Evolutionary conservation across 108 stramenopile genomes (phyloP), one percentile per base, ranked within the genome.

Genomic region (Pseudonitzschia multistriata): DNA sequence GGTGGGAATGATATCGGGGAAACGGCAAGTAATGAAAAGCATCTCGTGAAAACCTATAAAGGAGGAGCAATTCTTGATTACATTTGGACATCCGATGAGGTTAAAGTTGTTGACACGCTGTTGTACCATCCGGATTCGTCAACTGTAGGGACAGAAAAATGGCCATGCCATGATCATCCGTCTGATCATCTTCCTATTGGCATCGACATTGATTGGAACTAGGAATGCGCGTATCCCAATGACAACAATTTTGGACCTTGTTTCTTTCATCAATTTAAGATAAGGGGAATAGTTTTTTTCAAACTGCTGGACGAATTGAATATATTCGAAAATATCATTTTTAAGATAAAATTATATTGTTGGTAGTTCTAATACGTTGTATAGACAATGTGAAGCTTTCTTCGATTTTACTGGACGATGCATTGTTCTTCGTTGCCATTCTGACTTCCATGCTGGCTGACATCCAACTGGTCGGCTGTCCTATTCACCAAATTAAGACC

Each of bases 111-210:
- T 29, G 52, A 70, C 10, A 69, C 72, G 13, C 37, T 78, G 36
- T 27, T 66, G 22, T 53, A 49, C 50, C 66, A 67, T n/a, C 67
- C 67, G 3, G 22, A 31, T 4, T 33, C 66, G 15, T 49, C 27
- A 17, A 5, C 29, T 10, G 6, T 17, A 27, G 53, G 62, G 48
- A 63, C 27, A 67, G 69, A 77, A 48, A 31, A 71, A 28, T 76
- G 78, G 82, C 78, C 78, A n/a, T 70, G 62, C 45, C 28, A 66
- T 3, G 42, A 83, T 21, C 71, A 79, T 49, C 82, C 82, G 13
- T 79, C 77, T 0, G 82, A 83, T 56, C 82, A 83, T 67, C 14
- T 83, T 14, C 74, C 78, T 7, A 66, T 74, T 40, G 79, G 73
- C 3, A 29, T 62, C 24, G 67, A 74, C 42, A 53, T 79, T 24